phyloP scores from a whole-genome alignment of 2,329 filamentous ascomycete species.

The Penicillium italicum region DNA sequence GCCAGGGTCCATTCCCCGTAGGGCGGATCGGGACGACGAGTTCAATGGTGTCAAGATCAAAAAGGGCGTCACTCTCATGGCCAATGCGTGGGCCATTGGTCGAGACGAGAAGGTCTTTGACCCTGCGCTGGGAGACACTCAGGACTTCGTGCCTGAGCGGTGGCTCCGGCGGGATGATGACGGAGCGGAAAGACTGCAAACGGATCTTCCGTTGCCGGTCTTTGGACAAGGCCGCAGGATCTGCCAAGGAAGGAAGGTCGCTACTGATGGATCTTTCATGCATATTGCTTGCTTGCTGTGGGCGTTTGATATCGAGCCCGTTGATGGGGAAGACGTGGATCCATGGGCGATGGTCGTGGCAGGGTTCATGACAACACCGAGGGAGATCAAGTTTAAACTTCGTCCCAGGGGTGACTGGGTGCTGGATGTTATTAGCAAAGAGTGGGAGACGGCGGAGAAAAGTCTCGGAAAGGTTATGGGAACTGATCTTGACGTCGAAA shows the following conservation, averaged over 20 bases:
- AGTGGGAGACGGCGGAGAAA: slow-evolving; percentile 20
- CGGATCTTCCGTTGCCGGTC: slow-evolving; percentile 20
- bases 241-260: slow-evolving; percentile 23
- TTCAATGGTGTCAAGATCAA: slow-evolving; percentile 49
- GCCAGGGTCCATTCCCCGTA: slow-evolving; percentile 48
- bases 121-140: slow-evolving; percentile 11
- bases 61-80: slow-evolving; percentile 46
- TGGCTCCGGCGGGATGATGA: slow-evolving; percentile 12
- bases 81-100: slow-evolving; percentile 47
- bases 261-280: slow-evolving; percentile 23
- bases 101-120: slow-evolving; percentile 41
- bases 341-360: slow-evolving; percentile 22
- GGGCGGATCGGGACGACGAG: slow-evolving; percentile 46
- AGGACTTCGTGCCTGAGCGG: slow-evolving; percentile 21
- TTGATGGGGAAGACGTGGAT: slow-evolving; percentile 17
- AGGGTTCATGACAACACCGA: slow-evolving; percentile 26
- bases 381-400: slow-evolving; percentile 17
- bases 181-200: slow-evolving; percentile 9
- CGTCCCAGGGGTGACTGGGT: slow-evolving; percentile 20
- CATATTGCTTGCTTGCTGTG: slow-evolving; percentile 22
- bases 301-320: slow-evolving; percentile 22
- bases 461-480: slow-evolving; percentile 19
- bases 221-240: slow-evolving; percentile 24
- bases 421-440: slow-evolving; percentile 9
- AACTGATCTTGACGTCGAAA: slow-evolving; percentile 13